A percentile compares a stretch with the other conserved stretches of the same genome.
Conservation (phyloP, 345 rosid genomes). For the Angophora floribunda region DNA sequence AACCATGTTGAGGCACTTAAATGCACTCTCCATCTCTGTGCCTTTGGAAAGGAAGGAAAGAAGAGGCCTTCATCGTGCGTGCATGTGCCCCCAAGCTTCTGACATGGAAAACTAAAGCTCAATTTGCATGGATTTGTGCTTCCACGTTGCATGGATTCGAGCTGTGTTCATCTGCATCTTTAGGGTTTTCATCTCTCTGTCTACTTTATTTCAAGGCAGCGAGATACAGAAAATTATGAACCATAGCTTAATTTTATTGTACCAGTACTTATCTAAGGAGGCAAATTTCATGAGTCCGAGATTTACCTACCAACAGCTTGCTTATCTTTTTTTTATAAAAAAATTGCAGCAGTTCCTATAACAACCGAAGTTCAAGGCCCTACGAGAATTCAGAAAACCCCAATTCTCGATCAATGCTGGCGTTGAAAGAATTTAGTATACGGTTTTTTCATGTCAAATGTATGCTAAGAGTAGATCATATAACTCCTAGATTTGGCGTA, state of each 20-base stretch:
- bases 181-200: not conserved
- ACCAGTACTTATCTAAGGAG: not conserved
- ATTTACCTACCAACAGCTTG: not conserved
- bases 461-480: not conserved
- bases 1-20: slow-evolving; percentile 15
- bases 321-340: not conserved
- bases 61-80: not conserved
- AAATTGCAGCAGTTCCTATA: not conserved
- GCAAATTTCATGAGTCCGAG: not conserved
- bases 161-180: not conserved
- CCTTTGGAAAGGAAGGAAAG: slow-evolving; percentile 1
- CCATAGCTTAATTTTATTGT: not conserved
- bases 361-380: not conserved
- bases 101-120: not conserved
- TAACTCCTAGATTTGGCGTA: not conserved
- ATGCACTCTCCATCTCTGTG: slow-evolving; percentile 17
- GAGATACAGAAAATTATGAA: not conserved
- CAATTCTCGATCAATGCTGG: not conserved
- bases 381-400: not conserved
- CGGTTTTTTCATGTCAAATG: not conserved
- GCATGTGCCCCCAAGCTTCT: not conserved
- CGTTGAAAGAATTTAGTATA: not conserved
- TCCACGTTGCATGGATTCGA: not conserved
- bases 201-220: not conserved
- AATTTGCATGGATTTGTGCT: not conserved